Conservation (phyloP, 306 rosid genomes). For the Luffa acutangula region DNA sequence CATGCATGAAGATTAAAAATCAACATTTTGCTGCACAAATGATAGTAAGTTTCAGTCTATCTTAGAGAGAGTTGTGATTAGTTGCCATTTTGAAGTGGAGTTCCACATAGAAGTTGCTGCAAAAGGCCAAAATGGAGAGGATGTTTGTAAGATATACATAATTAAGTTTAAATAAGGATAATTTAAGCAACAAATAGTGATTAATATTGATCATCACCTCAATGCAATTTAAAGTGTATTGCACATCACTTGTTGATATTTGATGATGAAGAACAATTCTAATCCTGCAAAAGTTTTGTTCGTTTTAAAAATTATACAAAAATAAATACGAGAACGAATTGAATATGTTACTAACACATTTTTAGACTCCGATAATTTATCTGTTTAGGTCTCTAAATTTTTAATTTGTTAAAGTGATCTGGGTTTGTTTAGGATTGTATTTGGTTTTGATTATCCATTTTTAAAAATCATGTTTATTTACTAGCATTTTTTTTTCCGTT, state of each 20-base stretch:
- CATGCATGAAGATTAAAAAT: background rate
- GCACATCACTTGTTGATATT: conserved; percentile 61
- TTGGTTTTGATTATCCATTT: background rate
- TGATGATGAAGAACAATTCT: conserved; percentile 80
- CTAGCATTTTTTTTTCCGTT: too few species aligned
- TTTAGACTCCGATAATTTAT: too few species aligned
- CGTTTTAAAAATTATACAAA: conserved; percentile 12
- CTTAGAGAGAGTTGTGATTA: background rate
- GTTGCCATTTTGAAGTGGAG: background rate
- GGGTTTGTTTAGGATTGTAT: too few species aligned
- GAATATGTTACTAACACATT: background rate
- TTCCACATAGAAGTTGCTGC: background rate
- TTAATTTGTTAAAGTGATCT: too few species aligned
- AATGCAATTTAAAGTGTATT: conserved; percentile 59
- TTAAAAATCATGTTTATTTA: too few species aligned
- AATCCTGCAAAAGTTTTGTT: background rate
- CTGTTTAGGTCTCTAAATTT: too few species aligned
- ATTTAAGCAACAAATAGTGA: background rate
- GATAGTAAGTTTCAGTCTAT: background rate
- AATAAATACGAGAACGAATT: background rate
- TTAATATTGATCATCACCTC: conserved; percentile 30
- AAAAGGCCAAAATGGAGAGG: background rate
- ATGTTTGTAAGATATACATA: background rate
- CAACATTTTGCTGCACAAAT: background rate
- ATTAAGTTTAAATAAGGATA: background rate